These are phyloP conservation scores for Cutaneotrichosporon cavernicola DNA, from an alignment of 1,284 basidiomycete genomes.

Conservation along the genomic window DNA sequence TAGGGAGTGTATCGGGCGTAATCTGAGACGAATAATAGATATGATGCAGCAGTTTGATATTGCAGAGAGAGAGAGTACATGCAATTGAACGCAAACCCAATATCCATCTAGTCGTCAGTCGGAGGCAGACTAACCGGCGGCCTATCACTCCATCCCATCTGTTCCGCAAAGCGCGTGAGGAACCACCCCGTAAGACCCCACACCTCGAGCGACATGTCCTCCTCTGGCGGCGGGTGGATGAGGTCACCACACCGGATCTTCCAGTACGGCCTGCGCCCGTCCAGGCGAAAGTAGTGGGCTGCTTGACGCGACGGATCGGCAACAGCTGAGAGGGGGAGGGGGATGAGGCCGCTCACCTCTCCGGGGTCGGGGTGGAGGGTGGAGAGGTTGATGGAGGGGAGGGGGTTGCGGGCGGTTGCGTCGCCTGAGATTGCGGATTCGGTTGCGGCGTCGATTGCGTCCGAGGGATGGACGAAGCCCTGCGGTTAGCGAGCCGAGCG, in stretches of 20 bases:
- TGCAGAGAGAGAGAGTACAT: not conserved
- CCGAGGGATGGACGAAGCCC: conserved; percentile 34
- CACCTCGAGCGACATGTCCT: conserved; percentile 32
- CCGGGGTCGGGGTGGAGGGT: conserved; percentile 30
- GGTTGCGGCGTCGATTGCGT: conserved; percentile 14
- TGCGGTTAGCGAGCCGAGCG: conserved; percentile 17
- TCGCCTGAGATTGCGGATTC: conserved; percentile 6
- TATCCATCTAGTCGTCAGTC: conserved; percentile 9
- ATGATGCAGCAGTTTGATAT: no score
- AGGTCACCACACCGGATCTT: conserved; percentile 39
- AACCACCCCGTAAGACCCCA: conserved; percentile 52
- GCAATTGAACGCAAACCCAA: not conserved
- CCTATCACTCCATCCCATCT: conserved; percentile 35
- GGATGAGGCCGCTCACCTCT: conserved; percentile 43
- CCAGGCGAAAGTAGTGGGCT: conserved; percentile 42
- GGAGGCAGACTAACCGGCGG: conserved; percentile 22
- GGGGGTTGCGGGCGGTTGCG: conserved; percentile 7
- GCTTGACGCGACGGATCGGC: conserved; percentile 24
- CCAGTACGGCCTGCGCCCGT: conserved; percentile 39
- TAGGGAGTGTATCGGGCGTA: not conserved
- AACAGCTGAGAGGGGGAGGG: conserved; percentile 36
- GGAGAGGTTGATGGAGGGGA: conserved; percentile 33
- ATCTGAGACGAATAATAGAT: not conserved
- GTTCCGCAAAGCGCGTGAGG: conserved; percentile 35
- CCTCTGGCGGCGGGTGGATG: conserved; percentile 21